A percentile compares a stretch with the other conserved stretches of the same genome.
Evolutionary conservation across 2,329 filamentous ascomycete species (phyloP).

Genomic region (Colletotrichum musae): DNA sequence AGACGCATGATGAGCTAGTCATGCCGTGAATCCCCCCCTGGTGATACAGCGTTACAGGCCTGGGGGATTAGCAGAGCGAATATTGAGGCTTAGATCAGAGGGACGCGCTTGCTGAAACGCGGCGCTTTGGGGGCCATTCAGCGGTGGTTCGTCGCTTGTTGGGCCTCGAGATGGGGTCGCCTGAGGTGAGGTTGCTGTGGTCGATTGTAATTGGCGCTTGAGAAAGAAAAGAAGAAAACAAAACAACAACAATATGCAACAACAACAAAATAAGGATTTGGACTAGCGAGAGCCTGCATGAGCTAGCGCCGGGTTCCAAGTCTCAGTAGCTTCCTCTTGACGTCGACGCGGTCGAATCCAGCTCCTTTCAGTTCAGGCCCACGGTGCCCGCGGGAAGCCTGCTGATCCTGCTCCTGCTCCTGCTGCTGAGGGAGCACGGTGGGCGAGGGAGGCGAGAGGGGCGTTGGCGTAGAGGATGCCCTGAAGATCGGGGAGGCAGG

Average conservation of each 20-base stretch:
- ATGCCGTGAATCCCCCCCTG: conserved; percentile 6
- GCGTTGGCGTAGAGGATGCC: conserved; percentile 17
- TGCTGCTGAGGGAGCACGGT: neutral
- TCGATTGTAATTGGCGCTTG: neutral
- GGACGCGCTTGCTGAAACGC: conserved; percentile 40
- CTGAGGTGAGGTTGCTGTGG: neutral
- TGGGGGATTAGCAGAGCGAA: conserved; percentile 3
- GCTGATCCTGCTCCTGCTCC: neutral
- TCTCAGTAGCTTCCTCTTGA: neutral
- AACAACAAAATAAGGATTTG: conserved; percentile 15
- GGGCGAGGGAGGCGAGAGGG: conserved; percentile 2
- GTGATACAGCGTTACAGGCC: conserved; percentile 1
- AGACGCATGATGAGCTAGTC: conserved; percentile 18
- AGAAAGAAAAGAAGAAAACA: neutral
- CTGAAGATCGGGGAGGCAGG: conserved; percentile 5
- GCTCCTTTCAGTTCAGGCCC: conserved; percentile 12
- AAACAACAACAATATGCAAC: too few species aligned
- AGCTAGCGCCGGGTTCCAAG: conserved; percentile 10
- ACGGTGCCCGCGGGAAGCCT: conserved; percentile 4
- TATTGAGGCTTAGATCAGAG: conserved; percentile 23
- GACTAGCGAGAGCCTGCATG: conserved; percentile 15
- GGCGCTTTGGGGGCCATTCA: conserved; percentile 28
- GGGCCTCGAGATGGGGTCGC: neutral
- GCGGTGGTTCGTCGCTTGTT: conserved; percentile 25
- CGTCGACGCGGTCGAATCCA: conserved; percentile 1